phyloP scores from a whole-genome alignment of 768 basidiomycete genomes.

The Cyclocybe aegerita region DNA sequence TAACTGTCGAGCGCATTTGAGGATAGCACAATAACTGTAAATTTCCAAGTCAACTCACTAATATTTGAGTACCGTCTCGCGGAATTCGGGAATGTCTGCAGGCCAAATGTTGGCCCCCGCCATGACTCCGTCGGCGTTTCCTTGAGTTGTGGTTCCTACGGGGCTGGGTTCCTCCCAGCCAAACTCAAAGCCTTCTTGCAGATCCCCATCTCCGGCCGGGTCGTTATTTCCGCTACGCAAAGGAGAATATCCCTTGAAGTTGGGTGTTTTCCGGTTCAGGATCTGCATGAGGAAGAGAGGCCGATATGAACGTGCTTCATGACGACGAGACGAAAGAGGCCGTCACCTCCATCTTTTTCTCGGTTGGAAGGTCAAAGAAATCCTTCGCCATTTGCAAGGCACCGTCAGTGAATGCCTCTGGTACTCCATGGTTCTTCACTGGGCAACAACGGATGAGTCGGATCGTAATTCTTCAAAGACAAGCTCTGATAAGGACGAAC shows the following conservation, averaged over 20 bases:
- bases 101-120: slow-evolving; percentile 83
- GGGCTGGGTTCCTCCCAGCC: slow-evolving; percentile 60
- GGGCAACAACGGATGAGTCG: background rate
- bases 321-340: background rate
- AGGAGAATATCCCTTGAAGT: slow-evolving; percentile 78
- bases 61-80: slow-evolving; percentile 38
- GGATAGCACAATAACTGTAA: too few relatives aligned
- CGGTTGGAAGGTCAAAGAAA: slow-evolving; percentile 68
- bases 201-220: slow-evolving; percentile 75
- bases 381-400: slow-evolving; percentile 48
- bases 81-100: slow-evolving; percentile 49
- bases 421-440: slow-evolving; percentile 80
- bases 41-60: background rate
- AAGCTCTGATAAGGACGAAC: slow-evolving; percentile 29
- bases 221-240: slow-evolving; percentile 75
- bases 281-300: slow-evolving; percentile 39
- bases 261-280: slow-evolving; percentile 61
- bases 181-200: slow-evolving; percentile 90
- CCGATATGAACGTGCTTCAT: background rate
- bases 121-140: slow-evolving; percentile 54
- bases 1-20: slow-evolving; percentile 23
- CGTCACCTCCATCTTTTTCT: slow-evolving; percentile 64
- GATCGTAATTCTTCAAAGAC: background rate
- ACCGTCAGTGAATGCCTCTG: slow-evolving; percentile 44
- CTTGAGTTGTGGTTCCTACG: slow-evolving; percentile 16